These are phyloP conservation scores for Penicillium cosmopolitanum DNA, from an alignment of 495 filamentous ascomycete species.

Conservation along the genomic window DNA sequence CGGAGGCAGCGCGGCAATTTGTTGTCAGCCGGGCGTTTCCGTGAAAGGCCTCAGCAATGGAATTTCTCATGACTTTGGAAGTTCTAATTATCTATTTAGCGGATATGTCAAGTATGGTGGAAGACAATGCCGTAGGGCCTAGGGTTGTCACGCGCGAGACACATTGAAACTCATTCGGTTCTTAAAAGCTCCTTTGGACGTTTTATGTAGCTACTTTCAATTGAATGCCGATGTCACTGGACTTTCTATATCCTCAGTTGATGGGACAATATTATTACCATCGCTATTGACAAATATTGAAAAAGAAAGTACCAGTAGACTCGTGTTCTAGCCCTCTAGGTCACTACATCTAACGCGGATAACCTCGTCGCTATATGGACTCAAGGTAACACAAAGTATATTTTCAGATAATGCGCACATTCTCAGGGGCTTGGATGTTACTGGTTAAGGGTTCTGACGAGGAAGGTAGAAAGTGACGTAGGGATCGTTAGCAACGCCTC, in stretches of 20 bases:
- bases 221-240: slow-evolving; percentile 21
- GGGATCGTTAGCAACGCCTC: slow-evolving; percentile 27
- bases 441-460: slow-evolving; percentile 56
- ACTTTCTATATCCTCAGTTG: slow-evolving; percentile 40
- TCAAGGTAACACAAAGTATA: slow-evolving; percentile 53
- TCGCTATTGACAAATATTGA: slow-evolving; percentile 31
- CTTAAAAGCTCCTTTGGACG: no score
- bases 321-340: slow-evolving; percentile 48
- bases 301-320: slow-evolving; percentile 42
- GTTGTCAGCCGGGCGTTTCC: slow-evolving; percentile 50
- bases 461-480: slow-evolving; percentile 9
- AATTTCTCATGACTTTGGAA: slow-evolving; percentile 70
- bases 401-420: slow-evolving; percentile 66
- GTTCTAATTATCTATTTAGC: slow-evolving; percentile 43
- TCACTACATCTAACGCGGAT: slow-evolving; percentile 58
- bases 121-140: no score
- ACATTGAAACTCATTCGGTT: no score
- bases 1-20: slow-evolving; percentile 45
- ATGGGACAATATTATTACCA: slow-evolving; percentile 38
- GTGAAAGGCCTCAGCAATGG: slow-evolving; percentile 51
- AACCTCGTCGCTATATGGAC: slow-evolving; percentile 63
- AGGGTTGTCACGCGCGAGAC: no score
- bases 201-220: no score
- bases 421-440: slow-evolving; percentile 58
- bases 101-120: slow-evolving; percentile 45